phyloP scores from a whole-genome alignment of 768 basidiomycete genomes.

The Leucocoprinus sp. region DNA sequence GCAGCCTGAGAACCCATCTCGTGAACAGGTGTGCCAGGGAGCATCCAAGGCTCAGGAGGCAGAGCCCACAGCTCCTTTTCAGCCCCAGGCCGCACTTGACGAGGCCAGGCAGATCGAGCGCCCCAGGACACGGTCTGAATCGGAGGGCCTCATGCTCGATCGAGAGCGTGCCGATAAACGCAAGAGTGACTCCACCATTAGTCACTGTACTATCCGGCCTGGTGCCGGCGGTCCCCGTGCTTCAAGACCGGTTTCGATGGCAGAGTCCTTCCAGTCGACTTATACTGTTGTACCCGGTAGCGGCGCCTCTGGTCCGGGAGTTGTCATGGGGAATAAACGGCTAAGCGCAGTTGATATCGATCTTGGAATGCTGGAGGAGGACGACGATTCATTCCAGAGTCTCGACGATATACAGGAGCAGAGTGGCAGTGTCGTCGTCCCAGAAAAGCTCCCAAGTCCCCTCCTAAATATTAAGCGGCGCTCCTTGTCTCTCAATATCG shows the following conservation, averaged over 20 bases:
- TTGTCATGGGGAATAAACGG: constrained; percentile 39
- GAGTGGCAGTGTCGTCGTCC: constrained; percentile 1
- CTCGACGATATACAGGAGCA: background rate
- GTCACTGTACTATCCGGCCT: constrained; percentile 64
- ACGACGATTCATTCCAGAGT: constrained; percentile 20
- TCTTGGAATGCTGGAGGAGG: constrained; percentile 57
- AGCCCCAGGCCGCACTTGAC: constrained; percentile 24
- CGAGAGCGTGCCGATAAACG: constrained; percentile 59
- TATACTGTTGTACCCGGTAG: constrained; percentile 56
- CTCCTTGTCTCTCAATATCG: constrained; percentile 56
- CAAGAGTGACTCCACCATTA: constrained; percentile 79
- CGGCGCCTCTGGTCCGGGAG: constrained; percentile 8
- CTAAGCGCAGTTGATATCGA: constrained; percentile 66
- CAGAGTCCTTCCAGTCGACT: constrained; percentile 67
- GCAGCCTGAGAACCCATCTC: background rate
- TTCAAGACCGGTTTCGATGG: constrained; percentile 70
- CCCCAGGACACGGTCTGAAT: constrained; percentile 4
- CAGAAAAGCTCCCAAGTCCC: constrained; percentile 26
- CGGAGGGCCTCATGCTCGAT: constrained; percentile 9
- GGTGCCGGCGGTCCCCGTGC: constrained; percentile 38
- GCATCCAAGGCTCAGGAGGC: constrained; percentile 11
- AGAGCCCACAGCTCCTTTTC: constrained; percentile 10
- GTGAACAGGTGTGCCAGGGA: background rate
- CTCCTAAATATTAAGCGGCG: constrained; percentile 46
- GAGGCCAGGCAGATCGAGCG: constrained; percentile 4